phyloP scores from a whole-genome alignment of 2,329 filamentous ascomycete species.

The Apiospora saccharicola region DNA sequence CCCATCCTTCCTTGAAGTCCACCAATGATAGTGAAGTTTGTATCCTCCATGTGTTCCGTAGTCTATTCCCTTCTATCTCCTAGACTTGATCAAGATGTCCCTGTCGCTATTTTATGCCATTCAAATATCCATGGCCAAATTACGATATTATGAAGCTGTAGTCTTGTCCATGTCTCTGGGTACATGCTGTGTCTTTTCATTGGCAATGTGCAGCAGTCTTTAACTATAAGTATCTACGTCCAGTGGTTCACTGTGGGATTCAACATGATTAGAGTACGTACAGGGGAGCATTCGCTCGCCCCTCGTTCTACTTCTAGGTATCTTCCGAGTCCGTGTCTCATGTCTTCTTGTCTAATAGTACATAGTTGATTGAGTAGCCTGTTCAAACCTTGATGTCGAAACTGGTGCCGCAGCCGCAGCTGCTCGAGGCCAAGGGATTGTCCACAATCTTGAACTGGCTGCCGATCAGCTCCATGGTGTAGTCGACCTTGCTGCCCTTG shows the following conservation, averaged over 20 bases:
- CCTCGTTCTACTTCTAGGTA: not conserved
- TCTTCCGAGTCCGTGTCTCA: not conserved
- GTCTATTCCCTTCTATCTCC: too few relatives aligned
- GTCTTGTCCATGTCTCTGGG: not conserved
- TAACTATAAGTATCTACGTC: not conserved
- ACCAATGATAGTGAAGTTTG: not conserved
- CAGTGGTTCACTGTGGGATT: too few relatives aligned
- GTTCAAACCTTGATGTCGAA: conserved; percentile 84
- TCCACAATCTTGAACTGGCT: conserved; percentile 97
- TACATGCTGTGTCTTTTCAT: not conserved
- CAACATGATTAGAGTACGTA: not conserved
- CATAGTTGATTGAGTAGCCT: not conserved
- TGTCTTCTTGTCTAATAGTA: not conserved
- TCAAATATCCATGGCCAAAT: too few relatives aligned
- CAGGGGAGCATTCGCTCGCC: not conserved
- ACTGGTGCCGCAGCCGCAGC: conserved; percentile 95
- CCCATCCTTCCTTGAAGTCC: conserved; percentile 21
- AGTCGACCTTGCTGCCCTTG: conserved; percentile 94
- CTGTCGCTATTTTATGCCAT: too few relatives aligned
- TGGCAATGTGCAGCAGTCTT: not conserved
- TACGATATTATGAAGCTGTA: not conserved
- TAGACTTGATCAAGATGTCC: too few relatives aligned
- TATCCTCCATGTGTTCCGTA: conserved; percentile 19
- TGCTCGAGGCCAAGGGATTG: conserved; percentile 90
- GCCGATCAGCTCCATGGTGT: conserved; percentile 85